phyloP scores from a whole-genome alignment of 805 yeast species.

The Nakazawaea wyomingensis region DNA sequence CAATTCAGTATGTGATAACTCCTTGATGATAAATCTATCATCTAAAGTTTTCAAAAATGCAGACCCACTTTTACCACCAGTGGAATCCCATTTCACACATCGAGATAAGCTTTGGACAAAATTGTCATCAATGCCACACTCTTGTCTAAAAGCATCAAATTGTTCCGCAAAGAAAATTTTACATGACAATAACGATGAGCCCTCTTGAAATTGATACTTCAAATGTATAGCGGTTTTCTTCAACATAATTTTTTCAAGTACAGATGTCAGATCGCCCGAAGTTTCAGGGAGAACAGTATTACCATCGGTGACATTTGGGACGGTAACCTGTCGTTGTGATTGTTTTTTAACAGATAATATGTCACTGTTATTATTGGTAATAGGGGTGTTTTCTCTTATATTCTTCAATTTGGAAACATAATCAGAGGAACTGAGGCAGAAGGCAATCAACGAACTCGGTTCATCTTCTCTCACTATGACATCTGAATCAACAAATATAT shows the following conservation, averaged over 20 bases:
- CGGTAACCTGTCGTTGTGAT: constrained; percentile 14
- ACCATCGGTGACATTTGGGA: too few relatives aligned
- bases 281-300: constrained; percentile 18
- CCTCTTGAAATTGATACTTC: constrained; percentile 88
- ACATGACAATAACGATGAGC: constrained; percentile 77
- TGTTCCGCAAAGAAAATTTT: constrained; percentile 94
- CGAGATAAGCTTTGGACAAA: constrained; percentile 88
- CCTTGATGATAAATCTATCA: constrained; percentile 84
- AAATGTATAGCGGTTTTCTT: constrained; percentile 85
- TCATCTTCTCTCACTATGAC: constrained; percentile 95
- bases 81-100: constrained; percentile 92
- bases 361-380: constrained; percentile 3
- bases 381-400: constrained; percentile 13
- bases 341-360: constrained; percentile 4
- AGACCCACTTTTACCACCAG: constrained; percentile 96
- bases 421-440: constrained; percentile 82
- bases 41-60: constrained; percentile 90
- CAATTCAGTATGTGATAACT: constrained; percentile 78
- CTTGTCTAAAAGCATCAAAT: constrained; percentile 86
- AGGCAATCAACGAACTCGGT: constrained; percentile 91
- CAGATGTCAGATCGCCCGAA: constrained; percentile 14
- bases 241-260: constrained; percentile 64
- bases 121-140: constrained; percentile 70
- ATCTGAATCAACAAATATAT: constrained; percentile 88
- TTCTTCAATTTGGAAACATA: constrained; percentile 39